Percentiles rank a stretch among this genome's conserved stretches.
Conservation (phyloP, 306 rosid genomes). For the Acacia crassicarpa region DNA sequence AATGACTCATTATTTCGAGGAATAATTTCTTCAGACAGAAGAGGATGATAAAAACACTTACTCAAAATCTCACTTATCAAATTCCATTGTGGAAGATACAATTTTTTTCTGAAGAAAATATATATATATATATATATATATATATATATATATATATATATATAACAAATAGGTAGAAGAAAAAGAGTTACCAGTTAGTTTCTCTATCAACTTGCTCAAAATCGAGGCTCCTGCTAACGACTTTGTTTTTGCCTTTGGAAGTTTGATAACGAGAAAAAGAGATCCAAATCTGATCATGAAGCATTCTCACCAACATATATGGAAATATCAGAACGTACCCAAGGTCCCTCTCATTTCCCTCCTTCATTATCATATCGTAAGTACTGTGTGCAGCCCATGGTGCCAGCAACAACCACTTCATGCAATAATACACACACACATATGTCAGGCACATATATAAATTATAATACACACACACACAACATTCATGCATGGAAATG, state of each 20-base stretch:
- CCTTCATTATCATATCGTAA: constrained; percentile 33
- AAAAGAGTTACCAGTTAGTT: constrained; percentile 46
- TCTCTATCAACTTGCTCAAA: constrained; percentile 77
- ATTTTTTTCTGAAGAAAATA: too few species aligned
- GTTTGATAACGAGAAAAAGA: constrained; percentile 55
- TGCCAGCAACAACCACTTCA: constrained; percentile 56
- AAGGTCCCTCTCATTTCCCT: constrained; percentile 36
- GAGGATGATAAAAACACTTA: too few species aligned
- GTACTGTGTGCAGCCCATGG: constrained; percentile 58
- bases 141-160: too few species aligned
- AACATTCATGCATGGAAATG: neutral
- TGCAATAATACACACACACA: too few species aligned
- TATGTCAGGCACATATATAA: neutral
- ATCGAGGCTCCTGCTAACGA: constrained; percentile 56
- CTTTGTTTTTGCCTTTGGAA: constrained; percentile 49
- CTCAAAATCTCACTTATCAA: too few species aligned
- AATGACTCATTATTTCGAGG: too few species aligned
- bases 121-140: too few species aligned
- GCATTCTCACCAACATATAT: constrained; percentile 43
- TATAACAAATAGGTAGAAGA: neutral
- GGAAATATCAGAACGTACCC: constrained; percentile 52
- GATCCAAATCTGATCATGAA: constrained; percentile 69
- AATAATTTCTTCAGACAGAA: too few species aligned
- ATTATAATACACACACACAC: too few species aligned
- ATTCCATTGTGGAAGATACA: too few species aligned